These are phyloP conservation scores for Lepidium sativum DNA, from an alignment of 345 rosid genomes.

Conservation along the genomic window DNA sequence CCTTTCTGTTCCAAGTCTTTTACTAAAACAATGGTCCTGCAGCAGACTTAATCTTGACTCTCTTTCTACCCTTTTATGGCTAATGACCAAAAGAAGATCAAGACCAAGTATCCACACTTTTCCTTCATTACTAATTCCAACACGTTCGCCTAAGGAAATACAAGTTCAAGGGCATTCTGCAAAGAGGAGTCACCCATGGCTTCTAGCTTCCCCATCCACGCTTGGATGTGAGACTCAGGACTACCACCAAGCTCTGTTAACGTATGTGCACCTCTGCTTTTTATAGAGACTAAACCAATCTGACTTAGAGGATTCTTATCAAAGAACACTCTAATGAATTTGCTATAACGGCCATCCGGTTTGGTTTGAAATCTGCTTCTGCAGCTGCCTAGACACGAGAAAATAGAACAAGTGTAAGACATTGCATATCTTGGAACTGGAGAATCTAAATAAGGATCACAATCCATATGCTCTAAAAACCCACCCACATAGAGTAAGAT, in stretches of 20 bases:
- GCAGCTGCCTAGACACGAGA: conserved; percentile 60
- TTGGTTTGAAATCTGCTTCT: conserved; percentile 66
- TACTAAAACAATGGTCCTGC: too few species aligned
- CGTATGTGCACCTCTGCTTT: conserved; percentile 73
- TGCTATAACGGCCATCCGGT: conserved; percentile 65
- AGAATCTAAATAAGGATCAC: not conserved
- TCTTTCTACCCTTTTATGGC: too few species aligned
- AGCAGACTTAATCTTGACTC: too few species aligned
- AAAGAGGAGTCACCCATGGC: conserved; percentile 75
- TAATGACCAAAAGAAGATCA: too few species aligned
- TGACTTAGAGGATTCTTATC: conserved; percentile 92
- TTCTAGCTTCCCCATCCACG: conserved; percentile 77
- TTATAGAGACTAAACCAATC: conserved; percentile 58
- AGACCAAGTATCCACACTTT: too few species aligned
- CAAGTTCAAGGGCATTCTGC: conserved; percentile 78
- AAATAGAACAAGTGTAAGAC: not conserved
- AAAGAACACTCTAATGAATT: conserved; percentile 88
- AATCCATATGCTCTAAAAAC: not conserved
- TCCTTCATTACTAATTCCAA: too few species aligned
- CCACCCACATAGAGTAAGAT: not conserved
- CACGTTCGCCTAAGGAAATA: too few species aligned
- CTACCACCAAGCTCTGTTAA: conserved; percentile 93
- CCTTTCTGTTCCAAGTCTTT: too few species aligned
- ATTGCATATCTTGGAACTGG: not conserved
- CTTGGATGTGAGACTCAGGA: conserved; percentile 82